Base-by-base conservation (phyloP, 345 rosid genomes). In the Cardiospermum halicacabum region DNA sequence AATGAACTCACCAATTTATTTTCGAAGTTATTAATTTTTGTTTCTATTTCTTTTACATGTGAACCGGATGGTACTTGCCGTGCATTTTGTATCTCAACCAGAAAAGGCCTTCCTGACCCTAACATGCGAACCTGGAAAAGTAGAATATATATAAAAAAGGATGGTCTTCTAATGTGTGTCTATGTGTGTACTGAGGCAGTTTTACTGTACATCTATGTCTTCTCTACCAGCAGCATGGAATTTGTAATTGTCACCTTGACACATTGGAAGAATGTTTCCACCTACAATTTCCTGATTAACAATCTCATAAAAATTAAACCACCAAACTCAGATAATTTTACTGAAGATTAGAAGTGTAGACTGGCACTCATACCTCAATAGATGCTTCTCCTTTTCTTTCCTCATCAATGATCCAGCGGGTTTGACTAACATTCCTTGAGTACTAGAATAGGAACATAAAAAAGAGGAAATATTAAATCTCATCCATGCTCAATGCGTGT, bases 221-320 rank as follows among this genome's bases (percentile, higher is more conserved):
- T 93, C 98, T 88, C 98, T 86, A 19, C 98, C 98, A 72, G 98
- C 97, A 68, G 98, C 98, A 80, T 93, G 98, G 68, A 93, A 93
- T 83, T 88, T 93, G 88, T 82, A 86, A 54, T 72, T 76, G 67
- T 93, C 96, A 64, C 96, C 97, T 56, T 48, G 75, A 80, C 88
- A 93, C 47, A 74, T 66, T 34, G 92, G 96, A 80, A 86, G 89
- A 68, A 88, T 82, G 63, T 72, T 81, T 80, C 85, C 79, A 70
- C 96, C 91, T 59, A 93, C 82, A 67, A 90, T 76, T 79, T 93
- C 98, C 98, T 93, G 64, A 11, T 32, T 8, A 68, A 19, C n/a
- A 60, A 40, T 25, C 49, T 71, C 19, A 56, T 13, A 49, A 43
- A 60, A 26, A 21, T 58, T 75, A 68, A 57, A 65, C 43, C 56